Conservation (phyloP, 805 yeast genomes). For the Scheffersomyces coipomensis region DNA sequence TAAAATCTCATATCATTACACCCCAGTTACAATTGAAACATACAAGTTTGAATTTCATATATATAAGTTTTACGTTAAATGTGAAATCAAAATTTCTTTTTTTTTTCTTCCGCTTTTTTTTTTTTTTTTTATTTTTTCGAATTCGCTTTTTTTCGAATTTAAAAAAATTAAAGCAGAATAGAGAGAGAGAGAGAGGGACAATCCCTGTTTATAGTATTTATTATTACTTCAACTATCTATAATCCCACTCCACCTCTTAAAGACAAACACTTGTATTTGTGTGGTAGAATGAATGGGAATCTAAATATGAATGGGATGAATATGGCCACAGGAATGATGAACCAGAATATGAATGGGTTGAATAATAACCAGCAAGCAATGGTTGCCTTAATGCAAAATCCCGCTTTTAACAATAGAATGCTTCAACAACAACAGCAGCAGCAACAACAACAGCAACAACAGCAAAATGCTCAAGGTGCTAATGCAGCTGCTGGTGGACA, state of each 20-base stretch:
- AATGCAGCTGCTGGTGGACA: conserved; percentile 4
- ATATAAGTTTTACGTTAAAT: too few species aligned
- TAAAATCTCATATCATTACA: too few species aligned
- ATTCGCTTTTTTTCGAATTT: too few species aligned
- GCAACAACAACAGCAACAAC: conserved; percentile 18
- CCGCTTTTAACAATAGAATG: conserved; percentile 6
- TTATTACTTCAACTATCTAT: too few species aligned
- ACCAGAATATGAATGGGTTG: conserved; percentile 3
- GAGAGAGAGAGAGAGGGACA: too few species aligned
- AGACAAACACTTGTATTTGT: too few species aligned
- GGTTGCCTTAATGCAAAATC: conserved; percentile 10
- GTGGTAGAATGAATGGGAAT: conserved; percentile 1
- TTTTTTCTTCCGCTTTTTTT: background rate
- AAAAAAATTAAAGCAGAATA: too few species aligned
- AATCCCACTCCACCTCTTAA: too few species aligned
- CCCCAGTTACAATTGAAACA: too few species aligned
- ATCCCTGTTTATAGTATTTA: too few species aligned
- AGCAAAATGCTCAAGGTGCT: conserved; percentile 14
- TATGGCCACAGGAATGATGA: conserved; percentile 1
- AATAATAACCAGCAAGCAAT: conserved; percentile 9
- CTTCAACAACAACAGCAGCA: conserved; percentile 11
- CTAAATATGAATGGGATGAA: conserved; percentile 1
- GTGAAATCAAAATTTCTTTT: too few species aligned
- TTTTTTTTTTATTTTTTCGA: background rate
- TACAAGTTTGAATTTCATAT: too few species aligned